Evolutionary conservation across 2,329 filamentous ascomycete genomes (phyloP).

Genomic region (Fusarium coicis): DNA sequence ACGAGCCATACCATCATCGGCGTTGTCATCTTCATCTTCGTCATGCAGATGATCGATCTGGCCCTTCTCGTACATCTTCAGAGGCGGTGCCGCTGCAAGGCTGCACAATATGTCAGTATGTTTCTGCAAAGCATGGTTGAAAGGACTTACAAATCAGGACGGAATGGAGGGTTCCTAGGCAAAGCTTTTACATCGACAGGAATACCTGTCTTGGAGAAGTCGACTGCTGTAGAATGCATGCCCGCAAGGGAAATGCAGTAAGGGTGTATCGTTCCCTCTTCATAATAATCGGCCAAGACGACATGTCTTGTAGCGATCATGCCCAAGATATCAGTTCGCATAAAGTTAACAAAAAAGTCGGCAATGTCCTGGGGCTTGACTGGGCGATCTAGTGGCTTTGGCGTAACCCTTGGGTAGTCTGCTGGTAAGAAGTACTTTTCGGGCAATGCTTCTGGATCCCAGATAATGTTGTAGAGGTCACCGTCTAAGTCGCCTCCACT

Average conservation of each 20-base stretch:
- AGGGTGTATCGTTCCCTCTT: constrained; percentile 60
- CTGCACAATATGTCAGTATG: constrained; percentile 42
- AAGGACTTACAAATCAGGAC: constrained; percentile 65
- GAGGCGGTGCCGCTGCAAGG: constrained; percentile 58
- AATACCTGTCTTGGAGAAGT: constrained; percentile 81
- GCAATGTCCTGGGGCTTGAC: constrained; percentile 76
- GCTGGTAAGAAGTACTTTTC: constrained; percentile 64
- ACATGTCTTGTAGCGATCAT: constrained; percentile 73
- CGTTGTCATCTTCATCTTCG: constrained; percentile 53
- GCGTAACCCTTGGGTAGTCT: constrained; percentile 71
- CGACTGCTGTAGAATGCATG: constrained; percentile 77
- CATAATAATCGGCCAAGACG: constrained; percentile 69
- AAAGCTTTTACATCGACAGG: constrained; percentile 60
- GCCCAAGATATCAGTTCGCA: constrained; percentile 73
- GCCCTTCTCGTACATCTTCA: constrained; percentile 57
- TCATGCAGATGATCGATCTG: constrained; percentile 48
- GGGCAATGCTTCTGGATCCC: constrained; percentile 66
- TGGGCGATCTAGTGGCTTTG: constrained; percentile 67
- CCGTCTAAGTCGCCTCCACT: constrained; percentile 88
- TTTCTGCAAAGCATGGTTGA: rapidly evolving
- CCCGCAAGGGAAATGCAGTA: constrained; percentile 67
- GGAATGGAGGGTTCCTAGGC: constrained; percentile 51
- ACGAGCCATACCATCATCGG: constrained; percentile 55
- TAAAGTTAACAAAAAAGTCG: constrained; percentile 83
- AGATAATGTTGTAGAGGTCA: constrained; percentile 84